Conservation (phyloP, 306 rosid genomes). For the Acacia acuminata region DNA sequence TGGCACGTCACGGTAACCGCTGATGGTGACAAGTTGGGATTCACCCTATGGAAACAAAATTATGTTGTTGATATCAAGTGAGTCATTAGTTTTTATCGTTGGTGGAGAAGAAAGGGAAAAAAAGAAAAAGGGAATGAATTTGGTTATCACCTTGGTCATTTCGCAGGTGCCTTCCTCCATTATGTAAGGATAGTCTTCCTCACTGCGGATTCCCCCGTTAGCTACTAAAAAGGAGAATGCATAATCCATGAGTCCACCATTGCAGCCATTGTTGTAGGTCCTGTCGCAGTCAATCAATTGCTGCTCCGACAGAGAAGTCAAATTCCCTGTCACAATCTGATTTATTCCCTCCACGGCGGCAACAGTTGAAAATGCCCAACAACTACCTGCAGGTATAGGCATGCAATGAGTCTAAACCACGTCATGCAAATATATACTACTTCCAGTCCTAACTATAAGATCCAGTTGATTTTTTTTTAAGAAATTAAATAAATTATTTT, state of each 20-base stretch:
- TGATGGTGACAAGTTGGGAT: slow-evolving; percentile 59
- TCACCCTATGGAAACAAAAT: slow-evolving; percentile 50
- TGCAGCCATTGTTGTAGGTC: slow-evolving; percentile 66
- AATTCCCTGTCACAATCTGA: slow-evolving; percentile 61
- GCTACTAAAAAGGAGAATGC: slow-evolving; percentile 56
- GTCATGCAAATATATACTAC: not conserved
- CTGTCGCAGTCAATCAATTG: slow-evolving; percentile 73
- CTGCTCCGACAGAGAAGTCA: slow-evolving; percentile 65
- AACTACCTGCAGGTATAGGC: slow-evolving; percentile 52
- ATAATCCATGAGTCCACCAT: slow-evolving; percentile 78
- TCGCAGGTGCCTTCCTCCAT: slow-evolving; percentile 92
- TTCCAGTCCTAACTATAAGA: too few species aligned
- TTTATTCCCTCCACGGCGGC: slow-evolving; percentile 77
- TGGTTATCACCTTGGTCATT: slow-evolving; percentile 61
- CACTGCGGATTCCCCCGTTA: slow-evolving; percentile 65
- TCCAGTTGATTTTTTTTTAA: too few species aligned
- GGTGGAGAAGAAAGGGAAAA: not conserved
- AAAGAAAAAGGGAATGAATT: not conserved
- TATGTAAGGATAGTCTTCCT: slow-evolving; percentile 72
- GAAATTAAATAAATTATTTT: too few species aligned
- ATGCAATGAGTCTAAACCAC: not conserved
- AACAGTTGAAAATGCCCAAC: slow-evolving; percentile 79
- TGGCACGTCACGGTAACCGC: slow-evolving; percentile 86
- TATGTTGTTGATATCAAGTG: not conserved
- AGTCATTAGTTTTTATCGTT: not conserved